phyloP scores from a whole-genome alignment of 2,329 filamentous ascomycete genomes.

The Eurotiales sp. region DNA sequence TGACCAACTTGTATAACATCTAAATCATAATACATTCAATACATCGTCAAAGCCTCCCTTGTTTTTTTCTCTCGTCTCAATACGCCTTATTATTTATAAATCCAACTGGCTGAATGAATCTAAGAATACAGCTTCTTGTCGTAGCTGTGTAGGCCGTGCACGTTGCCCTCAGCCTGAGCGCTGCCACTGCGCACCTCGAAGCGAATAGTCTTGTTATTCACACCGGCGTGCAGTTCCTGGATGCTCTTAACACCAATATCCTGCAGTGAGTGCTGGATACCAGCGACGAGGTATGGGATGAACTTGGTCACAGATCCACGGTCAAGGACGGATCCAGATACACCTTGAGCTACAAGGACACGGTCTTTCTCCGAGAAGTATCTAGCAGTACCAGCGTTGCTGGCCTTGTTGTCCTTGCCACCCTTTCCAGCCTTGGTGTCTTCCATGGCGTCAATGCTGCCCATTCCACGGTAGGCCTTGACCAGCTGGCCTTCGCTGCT shows the following conservation, averaged over 20 bases:
- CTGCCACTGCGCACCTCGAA: constrained; percentile 94
- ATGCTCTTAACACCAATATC: constrained; percentile 87
- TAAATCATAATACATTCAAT: constrained; percentile 13
- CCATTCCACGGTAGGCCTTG: constrained; percentile 99
- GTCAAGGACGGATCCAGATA: constrained; percentile 65
- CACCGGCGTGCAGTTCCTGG: constrained; percentile 68
- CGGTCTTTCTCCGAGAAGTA: constrained; percentile 98
- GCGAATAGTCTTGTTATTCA: constrained; percentile 70
- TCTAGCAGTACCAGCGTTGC: constrained; percentile 90
- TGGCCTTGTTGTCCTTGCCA: constrained; percentile 62
- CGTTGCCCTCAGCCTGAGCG: constrained; percentile 92
- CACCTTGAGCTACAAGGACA: constrained; percentile 92
- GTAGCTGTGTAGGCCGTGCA: constrained; percentile 94
- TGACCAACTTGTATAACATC: background rate
- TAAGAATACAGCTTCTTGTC: constrained; percentile 99
- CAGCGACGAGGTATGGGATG: constrained; percentile 89
- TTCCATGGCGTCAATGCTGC: constrained; percentile 98
- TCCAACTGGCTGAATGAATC: constrained; percentile 10
- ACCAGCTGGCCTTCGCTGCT: constrained; percentile 95
- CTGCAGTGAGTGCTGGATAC: constrained; percentile 95
- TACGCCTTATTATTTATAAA: background rate
- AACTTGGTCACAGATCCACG: constrained; percentile 84
- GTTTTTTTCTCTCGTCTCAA: no score
- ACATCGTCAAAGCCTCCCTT: no score
- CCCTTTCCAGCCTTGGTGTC: constrained; percentile 89